These are phyloP conservation scores for Xylaria cubensis DNA, from an alignment of 495 filamentous ascomycete species.

Conservation along the genomic window DNA sequence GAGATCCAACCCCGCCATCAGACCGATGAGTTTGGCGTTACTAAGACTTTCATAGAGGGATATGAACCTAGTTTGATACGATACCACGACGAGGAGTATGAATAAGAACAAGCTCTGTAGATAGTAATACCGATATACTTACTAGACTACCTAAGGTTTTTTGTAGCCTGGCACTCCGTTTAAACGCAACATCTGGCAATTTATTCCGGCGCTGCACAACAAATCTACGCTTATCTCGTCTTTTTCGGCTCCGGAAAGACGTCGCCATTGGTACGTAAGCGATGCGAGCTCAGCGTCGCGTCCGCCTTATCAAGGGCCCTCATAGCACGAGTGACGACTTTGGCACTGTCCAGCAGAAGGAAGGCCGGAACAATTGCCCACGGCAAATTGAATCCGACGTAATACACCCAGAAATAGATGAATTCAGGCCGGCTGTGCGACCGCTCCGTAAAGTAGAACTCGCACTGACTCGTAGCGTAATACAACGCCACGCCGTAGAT, in stretches of 20 bases:
- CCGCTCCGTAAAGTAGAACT: constrained; percentile 61
- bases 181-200: background rate
- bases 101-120: background rate
- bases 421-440: constrained; percentile 77
- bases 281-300: constrained; percentile 33
- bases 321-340: constrained; percentile 55
- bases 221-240: constrained; percentile 27
- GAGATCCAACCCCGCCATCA: background rate
- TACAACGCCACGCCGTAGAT: constrained; percentile 88
- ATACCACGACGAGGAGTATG: background rate
- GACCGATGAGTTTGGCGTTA: background rate
- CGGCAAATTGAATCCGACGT: constrained; percentile 82
- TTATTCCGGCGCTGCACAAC: background rate
- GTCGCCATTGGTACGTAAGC: constrained; percentile 16
- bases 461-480: constrained; percentile 79
- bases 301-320: constrained; percentile 48
- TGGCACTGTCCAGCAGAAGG: constrained; percentile 60
- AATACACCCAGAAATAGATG: constrained; percentile 90
- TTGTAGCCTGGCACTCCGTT: background rate
- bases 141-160: background rate
- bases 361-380: constrained; percentile 80
- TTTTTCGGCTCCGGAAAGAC: constrained; percentile 32
- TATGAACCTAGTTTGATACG: background rate
- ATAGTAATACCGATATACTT: background rate
- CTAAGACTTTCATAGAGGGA: background rate